Base-by-base conservation (phyloP, 2,329 filamentous ascomycete genomes). In the Penicillium sp. region DNA sequence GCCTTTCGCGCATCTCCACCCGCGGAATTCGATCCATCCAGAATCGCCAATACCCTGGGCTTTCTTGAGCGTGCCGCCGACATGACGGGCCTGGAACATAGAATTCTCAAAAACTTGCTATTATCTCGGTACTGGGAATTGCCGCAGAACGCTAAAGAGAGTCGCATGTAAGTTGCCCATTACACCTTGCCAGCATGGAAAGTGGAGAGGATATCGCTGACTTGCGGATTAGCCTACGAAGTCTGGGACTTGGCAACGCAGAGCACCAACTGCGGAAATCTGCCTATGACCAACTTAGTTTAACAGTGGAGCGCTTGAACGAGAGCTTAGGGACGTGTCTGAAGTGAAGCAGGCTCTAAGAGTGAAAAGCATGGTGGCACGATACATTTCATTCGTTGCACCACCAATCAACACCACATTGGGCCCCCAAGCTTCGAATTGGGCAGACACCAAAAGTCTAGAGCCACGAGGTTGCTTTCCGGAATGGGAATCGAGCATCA, bases 311-410 rank as follows among this genome's bases (percentile, higher is more conserved):
- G 60, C 76, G 80, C 62, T 65, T 82, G 31, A 82, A 82, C 63
- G 78, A 81, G 61, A 81, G 77, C 61, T 67, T 81, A 64, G 76
- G 76, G 24, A 77, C 76, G 18, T 82, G 80, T 67, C 66, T 82
- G 50, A 66, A 62, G 62, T 68, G 62, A 69, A 62, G 49, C 16
- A 24, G 44, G 33, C 24, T 36, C 16, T 51, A 7, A 16, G 19
- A 27, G 9, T 40, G 14, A 36, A 19, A 16, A 5, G n/a, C n/a
- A 36, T 31, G 6, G 33, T 24, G 49, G 7, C 39, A 37, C 37
- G 36, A 41, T 57, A 51, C 43, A 57, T 59, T 56, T 56, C 44
- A 67, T 65, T 61, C 55, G 63, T 54, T 55, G 39, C 54, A 50
- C 55, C 51, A 54, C 40, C 36, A 13, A 13, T 51, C n/a, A 27